Percentiles rank a stretch among this genome's conserved stretches.
phyloP scores from a whole-genome alignment of 768 basidiomycete genomes.

The Leccinellum luteum region DNA sequence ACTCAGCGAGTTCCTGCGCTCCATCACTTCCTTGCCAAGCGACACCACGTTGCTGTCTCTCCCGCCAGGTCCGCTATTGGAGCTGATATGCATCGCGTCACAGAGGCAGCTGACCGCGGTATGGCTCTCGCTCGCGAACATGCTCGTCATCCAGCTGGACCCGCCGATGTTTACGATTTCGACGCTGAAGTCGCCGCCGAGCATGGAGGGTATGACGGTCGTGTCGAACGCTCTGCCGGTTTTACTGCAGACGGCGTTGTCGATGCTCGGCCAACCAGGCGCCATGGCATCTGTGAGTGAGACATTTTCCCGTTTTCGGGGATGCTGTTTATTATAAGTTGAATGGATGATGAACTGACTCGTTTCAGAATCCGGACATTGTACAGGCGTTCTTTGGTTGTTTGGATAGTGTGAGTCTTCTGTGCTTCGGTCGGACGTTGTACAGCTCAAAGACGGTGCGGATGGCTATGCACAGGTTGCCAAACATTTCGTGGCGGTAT shows the following conservation, averaged over 20 bases:
- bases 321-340: no score
- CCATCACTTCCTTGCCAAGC: conserved; percentile 76
- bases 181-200: conserved; percentile 51
- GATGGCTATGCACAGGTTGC: conserved; percentile 35
- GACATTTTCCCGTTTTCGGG: not conserved
- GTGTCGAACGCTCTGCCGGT: conserved; percentile 55
- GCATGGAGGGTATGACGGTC: conserved; percentile 52
- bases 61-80: conserved; percentile 77
- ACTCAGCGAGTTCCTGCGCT: conserved; percentile 79
- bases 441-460: not conserved
- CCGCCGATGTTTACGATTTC: conserved; percentile 49
- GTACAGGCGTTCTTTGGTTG: conserved; percentile 87
- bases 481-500: conserved; percentile 56
- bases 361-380: conserved; percentile 79
- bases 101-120: conserved; percentile 72
- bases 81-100: conserved; percentile 69
- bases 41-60: conserved; percentile 80
- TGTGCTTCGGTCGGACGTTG: not conserved
- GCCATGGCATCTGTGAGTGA: conserved; percentile 68
- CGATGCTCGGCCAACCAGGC: conserved; percentile 50
- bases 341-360: conserved; percentile 6
- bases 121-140: conserved; percentile 82
- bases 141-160: conserved; percentile 79
- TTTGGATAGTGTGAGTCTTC: conserved; percentile 63
- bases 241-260: conserved; percentile 57